Conservation (phyloP, 192 early-diverging fungal species). For the Coemansia sp. region DNA sequence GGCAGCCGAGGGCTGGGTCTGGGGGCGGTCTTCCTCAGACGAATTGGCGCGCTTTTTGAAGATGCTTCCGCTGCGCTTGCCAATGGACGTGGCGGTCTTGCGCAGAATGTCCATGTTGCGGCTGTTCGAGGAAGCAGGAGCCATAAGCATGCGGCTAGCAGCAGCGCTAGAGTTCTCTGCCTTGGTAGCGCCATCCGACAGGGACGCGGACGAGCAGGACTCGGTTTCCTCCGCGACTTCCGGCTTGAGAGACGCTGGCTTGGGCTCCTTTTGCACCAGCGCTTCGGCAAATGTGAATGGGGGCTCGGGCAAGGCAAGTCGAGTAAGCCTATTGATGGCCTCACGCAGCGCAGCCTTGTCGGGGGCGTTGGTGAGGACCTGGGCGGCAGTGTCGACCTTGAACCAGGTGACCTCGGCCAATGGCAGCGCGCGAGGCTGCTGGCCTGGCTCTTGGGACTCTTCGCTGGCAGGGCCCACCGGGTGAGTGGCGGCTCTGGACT, state of each 20-base stretch:
- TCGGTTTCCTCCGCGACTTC: neutral
- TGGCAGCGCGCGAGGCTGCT: slow-evolving; percentile 10
- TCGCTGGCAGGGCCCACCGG: slow-evolving; percentile 23
- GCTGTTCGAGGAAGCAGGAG: neutral
- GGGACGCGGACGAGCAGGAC: slow-evolving; percentile 12
- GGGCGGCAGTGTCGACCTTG: slow-evolving; percentile 50
- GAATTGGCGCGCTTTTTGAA: slow-evolving; percentile 11
- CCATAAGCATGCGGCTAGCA: neutral
- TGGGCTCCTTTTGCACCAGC: neutral
- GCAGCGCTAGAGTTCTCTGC: slow-evolving; percentile 11
- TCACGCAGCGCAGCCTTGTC: slow-evolving; percentile 42
- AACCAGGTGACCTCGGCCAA: slow-evolving; percentile 51
- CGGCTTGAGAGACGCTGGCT: neutral
- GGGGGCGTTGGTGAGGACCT: slow-evolving; percentile 45
- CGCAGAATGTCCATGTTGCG: slow-evolving; percentile 45
- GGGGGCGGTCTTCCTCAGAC: neutral
- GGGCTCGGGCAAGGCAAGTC: slow-evolving; percentile 12
- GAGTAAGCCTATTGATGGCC: slow-evolving; percentile 37
- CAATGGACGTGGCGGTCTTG: slow-evolving; percentile 37
- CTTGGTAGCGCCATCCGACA: slow-evolving; percentile 35
- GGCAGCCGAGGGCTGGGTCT: neutral
- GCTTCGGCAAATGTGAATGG: slow-evolving; percentile 10
- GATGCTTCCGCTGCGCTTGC: slow-evolving; percentile 34
- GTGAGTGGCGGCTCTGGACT: slow-evolving; percentile 28
- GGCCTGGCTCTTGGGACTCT: neutral